Percentiles rank a stretch among this genome's conserved stretches.
Conservation (phyloP, 2,329 filamentous ascomycete genomes). For the Talaromyces sp. region DNA sequence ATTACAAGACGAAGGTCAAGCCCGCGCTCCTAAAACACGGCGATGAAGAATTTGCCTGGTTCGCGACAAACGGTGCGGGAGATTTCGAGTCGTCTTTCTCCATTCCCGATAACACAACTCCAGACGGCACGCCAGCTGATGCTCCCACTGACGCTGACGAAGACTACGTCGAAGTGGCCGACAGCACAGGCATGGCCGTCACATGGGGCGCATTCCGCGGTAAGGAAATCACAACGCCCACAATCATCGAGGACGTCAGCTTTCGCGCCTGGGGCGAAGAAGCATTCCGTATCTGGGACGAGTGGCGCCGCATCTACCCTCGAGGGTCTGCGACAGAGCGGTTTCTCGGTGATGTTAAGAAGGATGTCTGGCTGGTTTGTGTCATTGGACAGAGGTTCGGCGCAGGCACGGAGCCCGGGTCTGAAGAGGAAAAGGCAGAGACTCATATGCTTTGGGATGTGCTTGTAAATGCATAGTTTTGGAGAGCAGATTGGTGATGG, state of each 20-base stretch:
- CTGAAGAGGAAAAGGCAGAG: constrained; percentile 35
- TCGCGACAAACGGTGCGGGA: constrained; percentile 73
- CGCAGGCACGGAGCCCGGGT: constrained; percentile 34
- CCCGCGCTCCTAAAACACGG: constrained; percentile 56
- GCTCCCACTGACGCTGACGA: constrained; percentile 43
- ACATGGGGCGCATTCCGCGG: constrained; percentile 95
- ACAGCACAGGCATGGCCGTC: constrained; percentile 75
- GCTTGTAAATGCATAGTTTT: constrained; percentile 16
- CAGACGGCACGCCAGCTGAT: constrained; percentile 4
- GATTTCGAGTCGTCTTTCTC: constrained; percentile 64
- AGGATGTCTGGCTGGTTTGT: constrained; percentile 84
- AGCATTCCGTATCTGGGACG: constrained; percentile 89
- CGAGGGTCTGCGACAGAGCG: constrained; percentile 64
- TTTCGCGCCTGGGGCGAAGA: constrained; percentile 94
- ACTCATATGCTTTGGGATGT: constrained; percentile 37
- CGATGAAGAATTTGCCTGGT: constrained; percentile 72
- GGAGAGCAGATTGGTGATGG: not conserved
- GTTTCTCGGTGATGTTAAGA: constrained; percentile 62
- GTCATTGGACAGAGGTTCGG: constrained; percentile 44
- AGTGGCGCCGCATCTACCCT: constrained; percentile 89
- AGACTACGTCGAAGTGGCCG: constrained; percentile 24
- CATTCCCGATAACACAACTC: constrained; percentile 22
- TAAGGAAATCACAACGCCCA: constrained; percentile 93
- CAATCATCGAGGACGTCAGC: constrained; percentile 92
- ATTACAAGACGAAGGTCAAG: constrained; percentile 63